Evolutionary conservation across 2,329 filamentous ascomycete genomes (phyloP).

Genomic region (Pseudopithomyces chartarum): DNA sequence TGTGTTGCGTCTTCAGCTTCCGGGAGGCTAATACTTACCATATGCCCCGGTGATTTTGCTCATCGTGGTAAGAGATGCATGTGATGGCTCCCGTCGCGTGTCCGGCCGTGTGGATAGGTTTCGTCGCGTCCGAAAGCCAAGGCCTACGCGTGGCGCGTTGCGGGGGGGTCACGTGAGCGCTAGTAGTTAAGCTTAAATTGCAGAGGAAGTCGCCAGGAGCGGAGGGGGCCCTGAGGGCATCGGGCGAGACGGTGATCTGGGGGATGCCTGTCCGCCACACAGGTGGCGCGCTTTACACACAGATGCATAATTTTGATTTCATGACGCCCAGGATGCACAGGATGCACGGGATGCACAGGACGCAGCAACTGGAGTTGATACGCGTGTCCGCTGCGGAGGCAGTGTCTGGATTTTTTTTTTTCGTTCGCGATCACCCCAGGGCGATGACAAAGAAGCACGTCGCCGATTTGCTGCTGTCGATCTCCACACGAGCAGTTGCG

Average conservation of each 20-base stretch:
- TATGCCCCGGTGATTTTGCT: constrained; percentile 30
- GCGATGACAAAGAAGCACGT: background rate
- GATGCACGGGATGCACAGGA: no score
- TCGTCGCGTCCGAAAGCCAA: constrained; percentile 8
- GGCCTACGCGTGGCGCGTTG: constrained; percentile 6
- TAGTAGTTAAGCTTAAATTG: constrained; percentile 3
- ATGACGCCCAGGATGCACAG: background rate
- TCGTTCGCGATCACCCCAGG: constrained; percentile 3
- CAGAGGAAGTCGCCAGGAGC: background rate
- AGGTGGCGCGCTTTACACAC: no score
- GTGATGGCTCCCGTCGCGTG: constrained; percentile 21
- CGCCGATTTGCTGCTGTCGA: constrained; percentile 6
- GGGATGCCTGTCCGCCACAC: constrained; percentile 1
- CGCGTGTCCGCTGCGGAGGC: no score
- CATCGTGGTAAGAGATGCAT: constrained; percentile 27
- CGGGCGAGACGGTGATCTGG: constrained; percentile 18
- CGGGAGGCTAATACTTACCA: constrained; percentile 23
- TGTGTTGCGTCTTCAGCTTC: no score
- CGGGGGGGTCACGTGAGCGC: constrained; percentile 13
- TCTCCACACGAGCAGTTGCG: constrained; percentile 7
- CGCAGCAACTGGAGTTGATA: no score
- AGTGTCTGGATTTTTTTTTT: background rate
- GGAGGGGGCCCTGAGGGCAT: background rate
- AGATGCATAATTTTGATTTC: background rate
- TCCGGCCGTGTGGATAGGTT: background rate